Evolutionary conservation across 495 filamentous ascomycete genomes (phyloP).

Genomic region (Talaromyces liani): DNA sequence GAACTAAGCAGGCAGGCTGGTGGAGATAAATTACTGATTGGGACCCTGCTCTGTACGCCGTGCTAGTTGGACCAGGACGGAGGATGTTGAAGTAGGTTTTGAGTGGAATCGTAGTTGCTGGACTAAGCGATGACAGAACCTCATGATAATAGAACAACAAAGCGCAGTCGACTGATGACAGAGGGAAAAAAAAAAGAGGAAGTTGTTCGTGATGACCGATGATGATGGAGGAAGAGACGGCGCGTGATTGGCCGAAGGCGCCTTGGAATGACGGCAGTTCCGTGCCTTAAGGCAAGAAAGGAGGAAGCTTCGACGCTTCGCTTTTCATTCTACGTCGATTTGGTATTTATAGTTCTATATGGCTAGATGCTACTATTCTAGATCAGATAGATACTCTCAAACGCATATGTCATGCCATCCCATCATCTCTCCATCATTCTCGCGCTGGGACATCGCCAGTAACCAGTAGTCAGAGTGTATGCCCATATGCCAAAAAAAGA

Average conservation of each 20-base stretch:
- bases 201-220: not conserved
- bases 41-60: not conserved
- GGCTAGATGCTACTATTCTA: not conserved
- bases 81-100: not conserved
- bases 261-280: not conserved
- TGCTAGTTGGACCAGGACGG: not conserved
- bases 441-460: not conserved
- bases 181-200: not conserved
- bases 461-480: not conserved
- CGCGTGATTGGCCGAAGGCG: not conserved
- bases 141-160: not conserved
- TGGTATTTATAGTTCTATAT: not conserved
- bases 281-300: not conserved
- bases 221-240: not conserved
- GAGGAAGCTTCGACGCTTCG: not conserved
- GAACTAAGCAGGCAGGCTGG: not conserved
- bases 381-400: not conserved
- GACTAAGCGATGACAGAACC: not conserved
- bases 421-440: not conserved
- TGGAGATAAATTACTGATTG: slow-evolving; percentile 1
- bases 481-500: slow-evolving; percentile 7
- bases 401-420: not conserved
- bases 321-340: not conserved
- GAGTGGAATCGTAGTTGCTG: not conserved
- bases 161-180: not conserved